Conservation (phyloP, 371 early-diverging fungal genomes). For the Syncephalastrum racemosum region DNA sequence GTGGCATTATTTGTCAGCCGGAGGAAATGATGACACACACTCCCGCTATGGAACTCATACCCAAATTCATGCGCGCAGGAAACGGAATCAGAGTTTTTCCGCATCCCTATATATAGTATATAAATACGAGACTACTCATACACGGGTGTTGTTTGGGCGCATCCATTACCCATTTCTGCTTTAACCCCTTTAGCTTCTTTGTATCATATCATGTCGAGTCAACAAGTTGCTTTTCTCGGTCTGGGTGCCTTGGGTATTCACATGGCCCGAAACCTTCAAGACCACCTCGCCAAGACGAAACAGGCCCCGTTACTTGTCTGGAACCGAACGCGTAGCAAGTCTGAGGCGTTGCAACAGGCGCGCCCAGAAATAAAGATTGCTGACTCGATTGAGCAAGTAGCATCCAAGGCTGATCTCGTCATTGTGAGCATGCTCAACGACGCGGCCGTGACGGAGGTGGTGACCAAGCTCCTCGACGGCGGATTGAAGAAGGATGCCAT, state of each 20-base stretch:
- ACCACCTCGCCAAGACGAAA: conserved; percentile 15
- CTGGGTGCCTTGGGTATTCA: conserved; percentile 56
- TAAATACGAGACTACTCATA: too few species aligned
- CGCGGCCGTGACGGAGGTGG: conserved; percentile 34
- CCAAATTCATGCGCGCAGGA: too few species aligned
- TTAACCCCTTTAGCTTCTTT: too few species aligned
- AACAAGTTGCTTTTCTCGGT: conserved; percentile 52
- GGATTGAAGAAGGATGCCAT: conserved; percentile 27
- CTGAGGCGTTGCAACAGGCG: conserved; percentile 22
- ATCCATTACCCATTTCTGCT: too few species aligned
- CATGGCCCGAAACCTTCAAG: conserved; percentile 45
- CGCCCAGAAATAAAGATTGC: conserved; percentile 29
- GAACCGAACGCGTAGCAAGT: conserved; percentile 53
- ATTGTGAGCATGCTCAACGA: conserved; percentile 54
- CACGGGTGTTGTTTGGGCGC: too few species aligned
- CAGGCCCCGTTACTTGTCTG: conserved; percentile 40
- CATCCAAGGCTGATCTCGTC: conserved; percentile 42
- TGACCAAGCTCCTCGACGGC: conserved; percentile 13
- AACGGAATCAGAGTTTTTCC: too few species aligned
- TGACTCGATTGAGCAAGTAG: conserved; percentile 27
- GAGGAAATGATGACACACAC: too few species aligned
- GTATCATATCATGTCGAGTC: not conserved
- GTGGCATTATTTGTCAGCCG: too few species aligned
- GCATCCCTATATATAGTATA: too few species aligned
- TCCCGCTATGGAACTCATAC: too few species aligned